Evolutionary conservation across 805 yeast species (phyloP).

Genomic region (Tetrapisispora iriomotensis): DNA sequence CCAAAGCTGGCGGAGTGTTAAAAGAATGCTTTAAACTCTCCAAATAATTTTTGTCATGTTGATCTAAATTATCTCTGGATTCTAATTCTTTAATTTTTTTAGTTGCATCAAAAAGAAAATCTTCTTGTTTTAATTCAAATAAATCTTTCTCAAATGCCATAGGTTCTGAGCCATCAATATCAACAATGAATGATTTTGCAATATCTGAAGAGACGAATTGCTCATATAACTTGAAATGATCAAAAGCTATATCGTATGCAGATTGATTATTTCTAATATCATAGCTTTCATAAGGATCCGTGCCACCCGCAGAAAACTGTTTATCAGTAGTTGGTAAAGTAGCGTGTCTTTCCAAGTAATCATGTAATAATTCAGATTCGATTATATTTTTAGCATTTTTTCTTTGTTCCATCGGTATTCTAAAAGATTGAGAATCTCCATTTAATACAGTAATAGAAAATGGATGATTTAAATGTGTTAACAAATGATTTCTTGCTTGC

Average conservation of each 20-base stretch:
- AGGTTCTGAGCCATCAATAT: constrained; percentile 9
- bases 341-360: constrained; percentile 3
- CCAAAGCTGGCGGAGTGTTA: constrained; percentile 22
- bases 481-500: constrained; percentile 21
- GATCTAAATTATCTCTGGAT: constrained; percentile 12
- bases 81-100: constrained; percentile 21
- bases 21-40: constrained; percentile 29
- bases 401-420: constrained; percentile 11
- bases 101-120: constrained; percentile 22
- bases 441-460: constrained; percentile 21
- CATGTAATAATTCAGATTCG: constrained; percentile 15
- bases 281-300: not conserved
- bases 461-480: constrained; percentile 15
- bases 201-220: constrained; percentile 10
- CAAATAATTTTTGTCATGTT: constrained; percentile 25
- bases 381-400: constrained; percentile 12
- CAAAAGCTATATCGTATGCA: constrained; percentile 10
- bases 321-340: not conserved
- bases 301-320: not conserved
- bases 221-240: constrained; percentile 13
- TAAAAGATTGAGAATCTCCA: constrained; percentile 11
- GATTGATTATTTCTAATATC: constrained; percentile 2
- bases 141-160: constrained; percentile 8
- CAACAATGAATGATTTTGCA: constrained; percentile 7
- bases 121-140: constrained; percentile 13